These are phyloP conservation scores for Uronychia setigera DNA, from an alignment of 73 alveolate genomes.

Conservation along the genomic window DNA sequence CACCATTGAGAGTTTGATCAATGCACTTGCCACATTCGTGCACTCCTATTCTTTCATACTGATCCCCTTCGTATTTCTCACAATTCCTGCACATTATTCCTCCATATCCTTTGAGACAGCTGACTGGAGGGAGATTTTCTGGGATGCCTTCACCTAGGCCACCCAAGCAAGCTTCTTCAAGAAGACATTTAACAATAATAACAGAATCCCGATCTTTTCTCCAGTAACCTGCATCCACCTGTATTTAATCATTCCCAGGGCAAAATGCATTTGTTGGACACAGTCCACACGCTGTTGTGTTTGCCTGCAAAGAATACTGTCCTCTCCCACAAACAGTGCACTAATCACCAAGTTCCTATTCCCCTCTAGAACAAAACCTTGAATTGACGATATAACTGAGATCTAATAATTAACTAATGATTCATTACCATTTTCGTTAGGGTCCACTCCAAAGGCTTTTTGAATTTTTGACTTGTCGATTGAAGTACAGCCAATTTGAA, in stretches of 20 bases:
- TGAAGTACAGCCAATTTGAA: not conserved
- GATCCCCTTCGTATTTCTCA: not conserved
- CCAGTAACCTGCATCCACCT: conserved; percentile 44
- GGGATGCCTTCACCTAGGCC: conserved; percentile 12
- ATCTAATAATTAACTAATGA: not conserved
- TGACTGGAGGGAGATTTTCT: not conserved
- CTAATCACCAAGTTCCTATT: not conserved
- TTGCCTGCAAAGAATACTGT: not conserved
- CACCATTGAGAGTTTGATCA: conserved; percentile 5
- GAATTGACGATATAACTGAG: not conserved
- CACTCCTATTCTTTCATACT: conserved; percentile 40
- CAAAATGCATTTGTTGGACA: conserved; percentile 40
- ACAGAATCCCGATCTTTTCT: conserved; percentile 8
- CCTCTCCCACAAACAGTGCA: not conserved
- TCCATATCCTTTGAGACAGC: conserved; percentile 15
- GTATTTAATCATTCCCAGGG: conserved; percentile 25
- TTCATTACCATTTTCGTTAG: not conserved
- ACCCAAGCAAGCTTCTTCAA: conserved; percentile 37
- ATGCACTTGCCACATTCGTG: conserved; percentile 37
- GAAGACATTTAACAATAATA: conserved; percentile 14
- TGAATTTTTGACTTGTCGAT: not conserved
- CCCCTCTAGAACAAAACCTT: not conserved
- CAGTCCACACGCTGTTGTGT: not conserved
- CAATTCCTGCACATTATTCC: conserved; percentile 38
- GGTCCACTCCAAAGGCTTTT: not conserved